These are phyloP conservation scores for Ustilaginoidea virens DNA, from an alignment of 2,329 filamentous ascomycete species.

Conservation along the genomic window DNA sequence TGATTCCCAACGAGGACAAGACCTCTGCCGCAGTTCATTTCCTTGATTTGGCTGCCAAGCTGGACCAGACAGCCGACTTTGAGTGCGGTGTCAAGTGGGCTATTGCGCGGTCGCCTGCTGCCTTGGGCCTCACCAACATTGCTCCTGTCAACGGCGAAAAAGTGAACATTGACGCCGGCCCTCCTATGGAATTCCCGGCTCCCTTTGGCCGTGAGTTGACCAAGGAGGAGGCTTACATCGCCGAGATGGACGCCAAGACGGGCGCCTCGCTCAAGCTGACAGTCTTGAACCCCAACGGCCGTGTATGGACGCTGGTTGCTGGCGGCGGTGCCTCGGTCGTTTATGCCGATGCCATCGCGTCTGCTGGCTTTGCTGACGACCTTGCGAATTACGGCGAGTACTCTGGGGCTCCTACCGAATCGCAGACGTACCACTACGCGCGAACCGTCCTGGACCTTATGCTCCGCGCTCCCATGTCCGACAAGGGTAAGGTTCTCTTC, in stretches of 20 bases:
- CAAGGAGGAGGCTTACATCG: constrained; percentile 99
- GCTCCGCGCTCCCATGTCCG: constrained; percentile 72
- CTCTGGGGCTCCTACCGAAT: constrained; percentile 96
- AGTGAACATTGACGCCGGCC: constrained; percentile 88
- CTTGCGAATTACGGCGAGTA: constrained; percentile 99
- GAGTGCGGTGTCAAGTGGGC: constrained; percentile 99
- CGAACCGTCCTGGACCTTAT: constrained; percentile 94
- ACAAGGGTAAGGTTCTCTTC: constrained; percentile 96
- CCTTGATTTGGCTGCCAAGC: constrained; percentile 94
- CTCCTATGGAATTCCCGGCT: constrained; percentile 97
- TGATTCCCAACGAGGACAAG: constrained; percentile 83
- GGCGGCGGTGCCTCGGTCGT: constrained; percentile 99
- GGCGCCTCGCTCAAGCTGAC: constrained; percentile 98
- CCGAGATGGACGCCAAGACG: constrained; percentile 97
- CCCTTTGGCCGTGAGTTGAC: constrained; percentile 96
- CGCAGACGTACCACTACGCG: constrained; percentile 98
- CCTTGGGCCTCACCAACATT: constrained; percentile 65
- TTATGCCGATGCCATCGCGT: constrained; percentile 97
- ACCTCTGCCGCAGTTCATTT: constrained; percentile 95
- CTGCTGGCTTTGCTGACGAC: constrained; percentile 85
- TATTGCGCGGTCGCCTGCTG: constrained; percentile 77
- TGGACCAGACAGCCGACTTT: constrained; percentile 98
- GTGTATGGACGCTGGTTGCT: constrained; percentile 95
- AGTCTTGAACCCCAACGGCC: constrained; percentile 78
- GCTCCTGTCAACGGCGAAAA: constrained; percentile 50